These are phyloP conservation scores for Picochlorum costavermella DNA, from an alignment of 139 green algal species.

Conservation along the genomic window DNA sequence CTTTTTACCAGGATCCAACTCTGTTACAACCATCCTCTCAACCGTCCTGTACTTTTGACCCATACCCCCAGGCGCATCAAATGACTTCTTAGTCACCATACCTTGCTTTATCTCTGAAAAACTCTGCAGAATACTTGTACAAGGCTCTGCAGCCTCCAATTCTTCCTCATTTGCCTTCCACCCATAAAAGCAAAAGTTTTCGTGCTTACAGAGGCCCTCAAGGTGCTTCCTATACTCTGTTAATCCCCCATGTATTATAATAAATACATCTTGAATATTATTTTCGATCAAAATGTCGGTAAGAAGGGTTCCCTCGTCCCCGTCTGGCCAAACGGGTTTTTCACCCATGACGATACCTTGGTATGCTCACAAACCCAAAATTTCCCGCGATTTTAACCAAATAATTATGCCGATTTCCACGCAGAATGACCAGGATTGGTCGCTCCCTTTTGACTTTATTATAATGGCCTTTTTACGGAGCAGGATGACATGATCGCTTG, in stretches of 20 bases:
- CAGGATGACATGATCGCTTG: too few species aligned
- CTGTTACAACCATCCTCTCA: constrained; percentile 26
- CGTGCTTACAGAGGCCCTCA: background rate
- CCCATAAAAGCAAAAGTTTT: background rate
- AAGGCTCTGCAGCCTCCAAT: constrained; percentile 1
- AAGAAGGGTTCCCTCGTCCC: background rate
- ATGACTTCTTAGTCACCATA: constrained; percentile 21
- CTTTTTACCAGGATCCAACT: constrained; percentile 9
- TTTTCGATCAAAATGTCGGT: constrained; percentile 13
- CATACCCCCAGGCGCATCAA: constrained; percentile 29
- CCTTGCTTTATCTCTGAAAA: constrained; percentile 7
- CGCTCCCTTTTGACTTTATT: too few species aligned
- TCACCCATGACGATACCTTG: background rate
- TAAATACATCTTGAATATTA: constrained; percentile 18
- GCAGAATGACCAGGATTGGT: too few species aligned
- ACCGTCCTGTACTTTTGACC: constrained; percentile 36
- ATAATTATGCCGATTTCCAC: too few species aligned
- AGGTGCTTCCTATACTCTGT: background rate
- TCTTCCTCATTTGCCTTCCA: background rate
- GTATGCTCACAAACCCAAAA: background rate
- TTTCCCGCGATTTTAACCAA: background rate
- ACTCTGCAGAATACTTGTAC: background rate
- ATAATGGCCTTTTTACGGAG: too few species aligned
- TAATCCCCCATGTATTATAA: constrained; percentile 11
- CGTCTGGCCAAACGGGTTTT: constrained; percentile 18